Percentiles rank a stretch among this genome's conserved stretches.
Conservation (phyloP, 1,284 basidiomycete genomes). For the Irpex sp. region DNA sequence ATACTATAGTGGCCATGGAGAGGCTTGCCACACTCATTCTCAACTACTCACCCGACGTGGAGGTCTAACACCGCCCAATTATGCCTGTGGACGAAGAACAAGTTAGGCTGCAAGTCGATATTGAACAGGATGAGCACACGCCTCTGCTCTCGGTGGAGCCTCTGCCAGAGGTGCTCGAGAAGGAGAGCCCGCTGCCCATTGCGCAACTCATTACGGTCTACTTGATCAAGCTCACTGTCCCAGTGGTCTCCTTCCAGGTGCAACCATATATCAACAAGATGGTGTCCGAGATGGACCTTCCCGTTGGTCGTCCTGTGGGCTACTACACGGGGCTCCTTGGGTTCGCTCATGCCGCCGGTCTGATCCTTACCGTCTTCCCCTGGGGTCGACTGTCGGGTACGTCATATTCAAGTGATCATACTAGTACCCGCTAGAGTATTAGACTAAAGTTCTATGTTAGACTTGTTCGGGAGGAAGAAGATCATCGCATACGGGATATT, state of each 20-base stretch:
- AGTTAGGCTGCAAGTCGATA: background rate
- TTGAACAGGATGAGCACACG: background rate
- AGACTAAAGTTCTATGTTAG: slow-evolving; percentile 23
- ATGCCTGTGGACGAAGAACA: background rate
- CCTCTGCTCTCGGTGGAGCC: background rate
- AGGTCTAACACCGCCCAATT: background rate
- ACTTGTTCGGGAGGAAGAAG: slow-evolving; percentile 53
- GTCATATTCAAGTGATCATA: no score
- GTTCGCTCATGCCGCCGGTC: background rate
- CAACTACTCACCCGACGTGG: background rate
- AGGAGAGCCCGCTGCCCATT: slow-evolving; percentile 21
- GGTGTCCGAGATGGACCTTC: slow-evolving; percentile 22
- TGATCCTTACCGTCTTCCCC: slow-evolving; percentile 28
- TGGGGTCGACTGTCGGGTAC: slow-evolving; percentile 32
- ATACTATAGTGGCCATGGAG: background rate
- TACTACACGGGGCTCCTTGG: slow-evolving; percentile 30
- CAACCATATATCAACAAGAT: slow-evolving; percentile 34
- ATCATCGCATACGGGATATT: slow-evolving; percentile 52
- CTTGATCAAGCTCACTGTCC: slow-evolving; percentile 26
- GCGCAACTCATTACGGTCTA: slow-evolving; percentile 25
- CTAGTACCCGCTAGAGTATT: no score
- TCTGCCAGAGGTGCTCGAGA: background rate
- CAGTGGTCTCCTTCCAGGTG: slow-evolving; percentile 22
- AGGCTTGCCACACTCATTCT: background rate
- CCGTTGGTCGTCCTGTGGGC: slow-evolving; percentile 15